Conservation (phyloP, 768 basidiomycete species). For the Boletus barrowsii region DNA sequence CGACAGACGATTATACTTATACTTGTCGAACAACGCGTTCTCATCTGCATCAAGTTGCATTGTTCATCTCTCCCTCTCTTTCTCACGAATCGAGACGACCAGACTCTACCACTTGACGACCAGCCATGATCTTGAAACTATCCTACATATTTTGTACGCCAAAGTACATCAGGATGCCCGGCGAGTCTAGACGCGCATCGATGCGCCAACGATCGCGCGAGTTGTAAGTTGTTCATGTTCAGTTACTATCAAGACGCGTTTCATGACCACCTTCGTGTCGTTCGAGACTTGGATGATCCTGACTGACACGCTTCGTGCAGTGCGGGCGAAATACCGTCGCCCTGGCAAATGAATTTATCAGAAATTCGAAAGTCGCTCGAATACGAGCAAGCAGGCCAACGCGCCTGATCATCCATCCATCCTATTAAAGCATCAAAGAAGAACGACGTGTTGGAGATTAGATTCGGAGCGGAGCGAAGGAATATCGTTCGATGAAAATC, state of each 20-base stretch:
- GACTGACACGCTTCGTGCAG: conserved; percentile 6
- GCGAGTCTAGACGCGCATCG: conserved; percentile 28
- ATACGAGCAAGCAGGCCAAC: conserved; percentile 15
- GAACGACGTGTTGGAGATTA: not conserved
- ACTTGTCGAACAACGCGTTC: too few relatives aligned
- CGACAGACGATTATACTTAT: not conserved
- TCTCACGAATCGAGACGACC: too few relatives aligned
- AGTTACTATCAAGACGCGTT: not conserved
- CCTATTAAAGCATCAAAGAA: not conserved
- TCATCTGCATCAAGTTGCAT: too few relatives aligned
- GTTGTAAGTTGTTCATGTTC: conserved; percentile 17
- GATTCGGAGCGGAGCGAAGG: not conserved
- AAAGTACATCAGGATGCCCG: conserved; percentile 49
- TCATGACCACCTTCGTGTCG: not conserved
- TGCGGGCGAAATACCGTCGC: conserved; percentile 27
- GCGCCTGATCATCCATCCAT: conserved; percentile 7
- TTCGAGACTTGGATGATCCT: not conserved
- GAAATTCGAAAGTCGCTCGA: conserved; percentile 34
- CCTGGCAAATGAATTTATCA: conserved; percentile 28
- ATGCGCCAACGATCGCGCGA: conserved; percentile 26
- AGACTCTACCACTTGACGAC: not conserved
- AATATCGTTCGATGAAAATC: not conserved
- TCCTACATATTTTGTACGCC: conserved; percentile 56
- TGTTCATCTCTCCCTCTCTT: not conserved
- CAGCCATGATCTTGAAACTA: conserved; percentile 37